A percentile compares a stretch with the other conserved stretches of the same genome.
Evolutionary conservation across 2,329 filamentous ascomycete genomes (phyloP).

Genomic region (Fusarium scirpi): DNA sequence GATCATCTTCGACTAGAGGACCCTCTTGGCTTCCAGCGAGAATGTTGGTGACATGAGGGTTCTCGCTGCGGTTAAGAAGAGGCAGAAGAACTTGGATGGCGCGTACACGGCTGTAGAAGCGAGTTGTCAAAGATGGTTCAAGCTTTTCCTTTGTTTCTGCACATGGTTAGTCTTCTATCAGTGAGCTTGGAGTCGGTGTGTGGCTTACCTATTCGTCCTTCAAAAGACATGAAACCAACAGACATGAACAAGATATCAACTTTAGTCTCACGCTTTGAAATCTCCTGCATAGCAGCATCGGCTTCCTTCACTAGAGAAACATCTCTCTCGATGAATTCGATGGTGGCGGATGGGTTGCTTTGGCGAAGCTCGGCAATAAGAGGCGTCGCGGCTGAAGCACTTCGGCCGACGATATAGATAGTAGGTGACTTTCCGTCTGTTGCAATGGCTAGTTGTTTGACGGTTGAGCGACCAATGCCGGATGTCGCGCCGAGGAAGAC

Average conservation of each 20-base stretch:
- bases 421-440: slow-evolving; percentile 19
- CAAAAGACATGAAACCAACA: slow-evolving; percentile 49
- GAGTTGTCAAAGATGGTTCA: slow-evolving; percentile 63
- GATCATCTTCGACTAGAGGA: slow-evolving; percentile 58
- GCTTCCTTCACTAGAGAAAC: slow-evolving; percentile 65
- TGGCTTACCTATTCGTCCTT: slow-evolving; percentile 37
- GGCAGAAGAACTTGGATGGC: slow-evolving; percentile 69
- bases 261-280: slow-evolving; percentile 56
- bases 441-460: slow-evolving; percentile 23
- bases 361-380: slow-evolving; percentile 57
- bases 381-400: slow-evolving; percentile 48
- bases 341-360: slow-evolving; percentile 57
- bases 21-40: slow-evolving; percentile 64
- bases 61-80: slow-evolving; percentile 55
- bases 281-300: slow-evolving; percentile 55
- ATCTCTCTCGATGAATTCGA: slow-evolving; percentile 63
- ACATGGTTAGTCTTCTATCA: fast-evolving
- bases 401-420: slow-evolving; percentile 61
- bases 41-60: slow-evolving; percentile 62
- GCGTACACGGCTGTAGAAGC: slow-evolving; percentile 69
- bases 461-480: slow-evolving; percentile 31
- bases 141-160: slow-evolving; percentile 69
- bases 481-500: slow-evolving; percentile 39
- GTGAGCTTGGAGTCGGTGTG: fast-evolving
- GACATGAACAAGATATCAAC: slow-evolving; percentile 62